Base-by-base conservation (phyloP, 768 basidiomycete species). In the Dictyophora rubrovolvata region DNA sequence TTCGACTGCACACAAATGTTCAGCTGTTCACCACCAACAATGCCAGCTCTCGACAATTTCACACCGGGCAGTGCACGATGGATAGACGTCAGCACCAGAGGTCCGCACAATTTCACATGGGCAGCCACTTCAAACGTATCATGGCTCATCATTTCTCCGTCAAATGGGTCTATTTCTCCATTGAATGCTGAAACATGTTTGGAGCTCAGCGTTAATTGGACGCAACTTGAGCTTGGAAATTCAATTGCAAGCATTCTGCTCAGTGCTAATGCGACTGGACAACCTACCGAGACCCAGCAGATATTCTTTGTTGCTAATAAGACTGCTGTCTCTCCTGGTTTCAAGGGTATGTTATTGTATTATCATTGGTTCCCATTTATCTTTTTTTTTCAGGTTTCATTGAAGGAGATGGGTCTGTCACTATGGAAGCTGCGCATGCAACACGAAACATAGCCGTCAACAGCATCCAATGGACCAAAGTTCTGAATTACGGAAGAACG, bases 361-460 rank as follows among this genome's bases (percentile, higher is more conserved):
- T n/a, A n/a, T n/a, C n/a, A n/a, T n/a, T n/a, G n/a, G 28, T 28
- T 28, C 28, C 7, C 28, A 28, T n/a, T n/a, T n/a, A n/a, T n/a
- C n/a, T n/a, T n/a, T n/a, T n/a, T 36, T 8, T 34, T 33, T 49
- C 63, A 65, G 82, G 84, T 3, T 83, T 85, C 62, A 77, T 87
- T 23, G 83, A 87, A 62, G 81, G 77, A 20, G 75, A 80, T 49
- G 83, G 84, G 11, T 79, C 76, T 18, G 73, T 87, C 46, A 80
- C 82, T 0, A 84, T 86, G 28, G 84, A 88, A 64, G 85, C 84
- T 37, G 80, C 75, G 1, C 85, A 87, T 66, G 72, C 78, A 0
- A 70, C 76, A 1, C 72, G 77, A 5, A 77, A 75, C 66, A 72
- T 71, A 2, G 65, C 78, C 5, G 80, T 80, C 5, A 69, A 74